Percentiles rank a stretch among this genome's conserved stretches.
These are phyloP conservation scores for Hygrocybe coccinea DNA, from an alignment of 768 basidiomycete genomes.

Conservation along the genomic window DNA sequence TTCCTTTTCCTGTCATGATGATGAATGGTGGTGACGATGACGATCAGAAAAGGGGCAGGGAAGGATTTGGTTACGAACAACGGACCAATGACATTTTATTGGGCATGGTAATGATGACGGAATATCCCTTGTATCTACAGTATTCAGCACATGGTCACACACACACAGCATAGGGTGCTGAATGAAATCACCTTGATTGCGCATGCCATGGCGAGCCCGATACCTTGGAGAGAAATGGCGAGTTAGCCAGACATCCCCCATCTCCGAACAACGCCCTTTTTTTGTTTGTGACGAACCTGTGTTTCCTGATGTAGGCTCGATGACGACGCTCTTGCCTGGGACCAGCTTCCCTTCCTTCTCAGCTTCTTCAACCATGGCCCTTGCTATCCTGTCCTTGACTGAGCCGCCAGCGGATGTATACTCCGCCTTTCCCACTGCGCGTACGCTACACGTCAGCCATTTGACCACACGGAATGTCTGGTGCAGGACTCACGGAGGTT, in stretches of 20 bases:
- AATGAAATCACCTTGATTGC: conserved; percentile 74
- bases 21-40: too few relatives aligned
- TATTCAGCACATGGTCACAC: too few relatives aligned
- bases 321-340: conserved; percentile 84
- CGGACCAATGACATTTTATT: conserved; percentile 88
- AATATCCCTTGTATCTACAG: conserved; percentile 80
- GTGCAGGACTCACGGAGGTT: conserved; percentile 66
- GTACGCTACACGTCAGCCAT: not conserved
- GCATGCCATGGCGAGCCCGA: conserved; percentile 89
- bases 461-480: not conserved
- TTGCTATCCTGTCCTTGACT: conserved; percentile 94
- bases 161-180: conserved; percentile 22
- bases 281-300: too few relatives aligned
- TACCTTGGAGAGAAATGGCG: conserved; percentile 47
- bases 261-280: too few relatives aligned
- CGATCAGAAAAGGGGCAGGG: not conserved
- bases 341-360: conserved; percentile 82
- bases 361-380: conserved; percentile 93
- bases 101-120: conserved; percentile 84
- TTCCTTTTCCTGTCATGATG: conserved; percentile 71
- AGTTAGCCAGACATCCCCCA: too few relatives aligned
- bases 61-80: not conserved
- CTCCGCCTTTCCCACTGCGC: conserved; percentile 81
- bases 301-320: conserved; percentile 94
- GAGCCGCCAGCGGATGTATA: conserved; percentile 89